Percentiles rank a stretch among this genome's conserved stretches.
Conservation (phyloP, 208 protist genomes). For the Leishmania aethiopica region DNA sequence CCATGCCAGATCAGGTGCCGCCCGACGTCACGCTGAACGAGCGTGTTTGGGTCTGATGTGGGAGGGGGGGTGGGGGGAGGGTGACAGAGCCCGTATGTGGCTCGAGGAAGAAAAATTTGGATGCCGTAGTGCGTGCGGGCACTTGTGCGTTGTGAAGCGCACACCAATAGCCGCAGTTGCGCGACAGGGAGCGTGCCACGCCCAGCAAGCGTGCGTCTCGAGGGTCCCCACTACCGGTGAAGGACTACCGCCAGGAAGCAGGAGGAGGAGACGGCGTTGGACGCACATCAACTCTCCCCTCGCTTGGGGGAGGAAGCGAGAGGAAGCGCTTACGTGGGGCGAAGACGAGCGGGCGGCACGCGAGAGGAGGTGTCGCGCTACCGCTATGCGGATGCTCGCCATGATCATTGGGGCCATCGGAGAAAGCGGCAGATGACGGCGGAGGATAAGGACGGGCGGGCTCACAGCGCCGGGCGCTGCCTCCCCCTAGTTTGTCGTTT, state of each 20-base stretch:
- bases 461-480: background rate
- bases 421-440: background rate
- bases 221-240: background rate
- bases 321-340: background rate
- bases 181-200: background rate
- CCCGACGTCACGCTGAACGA: constrained; percentile 64
- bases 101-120: background rate
- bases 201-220: background rate
- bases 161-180: background rate
- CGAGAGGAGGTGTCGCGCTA: background rate
- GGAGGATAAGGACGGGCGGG: background rate
- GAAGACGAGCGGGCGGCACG: background rate
- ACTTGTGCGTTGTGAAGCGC: background rate
- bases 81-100: background rate
- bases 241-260: background rate
- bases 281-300: background rate
- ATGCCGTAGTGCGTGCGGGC: background rate
- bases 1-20: constrained; percentile 18
- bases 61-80: background rate
- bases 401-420: background rate
- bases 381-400: background rate
- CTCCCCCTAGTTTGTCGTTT: background rate
- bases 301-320: too few relatives aligned
- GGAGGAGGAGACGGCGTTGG: too few relatives aligned
- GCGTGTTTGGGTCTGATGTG: constrained; percentile 73